Evolutionary conservation across 1,284 basidiomycete species (phyloP), one percentile per base, ranked within the genome.

Genomic region (Laetiporus sulphureus): DNA sequence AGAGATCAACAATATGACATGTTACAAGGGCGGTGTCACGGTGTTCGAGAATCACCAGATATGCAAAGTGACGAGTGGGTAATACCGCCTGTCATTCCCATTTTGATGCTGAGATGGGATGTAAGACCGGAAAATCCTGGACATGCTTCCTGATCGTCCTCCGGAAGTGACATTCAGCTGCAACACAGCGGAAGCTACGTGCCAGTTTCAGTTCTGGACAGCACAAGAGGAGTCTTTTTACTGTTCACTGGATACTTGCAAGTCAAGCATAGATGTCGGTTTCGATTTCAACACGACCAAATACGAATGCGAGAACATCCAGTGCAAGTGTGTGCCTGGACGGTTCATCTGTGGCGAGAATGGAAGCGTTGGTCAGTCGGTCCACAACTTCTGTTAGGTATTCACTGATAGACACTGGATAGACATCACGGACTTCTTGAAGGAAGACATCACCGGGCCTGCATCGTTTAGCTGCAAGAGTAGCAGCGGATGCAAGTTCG

Each of bases 151-250:
- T 0, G 85, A 77, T 43, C 77, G 92, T 20, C 85, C 85, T 21
- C 92, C 95, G 0, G 92, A 97, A 61, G 93, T 97, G 4, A 97
- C 95, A 0, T 98, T 99, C 64, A 85, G 84, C 50, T 97, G 93
- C 64, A 78, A 83, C 45, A 72, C 63, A 24, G 48, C 53, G 0
- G 66, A 68, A 8, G 65, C 65, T n/a, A 75, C 78, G 1, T 97
- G 93, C 59, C 77, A 81, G 31, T 97, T 97, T 72, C 92, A 98
- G 63, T 99, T 99, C 69, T 99, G 94, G 94, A 91, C 93, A 5
- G 91, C 88, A 6, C 74, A 85, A 51, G 75, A 91, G 42, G 94
- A 99, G 60, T 94, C 91, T 1, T 98, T 99, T 66, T 98, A 97
- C 64, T 99, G 95, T 64, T 79, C 79, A 11, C 72, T 99, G 32